These are phyloP conservation scores for Phialophora macrospora DNA, from an alignment of 2,329 filamentous ascomycete genomes.

Conservation along the genomic window DNA sequence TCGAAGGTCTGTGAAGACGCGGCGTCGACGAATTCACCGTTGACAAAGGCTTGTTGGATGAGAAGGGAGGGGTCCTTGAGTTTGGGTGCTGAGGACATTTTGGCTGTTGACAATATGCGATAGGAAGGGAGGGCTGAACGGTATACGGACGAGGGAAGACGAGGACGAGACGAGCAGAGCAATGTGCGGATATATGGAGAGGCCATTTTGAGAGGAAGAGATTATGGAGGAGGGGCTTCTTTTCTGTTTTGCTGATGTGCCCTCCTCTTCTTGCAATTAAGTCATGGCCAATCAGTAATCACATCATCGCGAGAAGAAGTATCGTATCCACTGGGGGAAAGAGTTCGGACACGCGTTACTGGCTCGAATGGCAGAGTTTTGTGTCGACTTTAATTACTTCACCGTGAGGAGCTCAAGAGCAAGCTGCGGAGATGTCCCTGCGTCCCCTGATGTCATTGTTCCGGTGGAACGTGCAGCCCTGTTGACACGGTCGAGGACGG, in stretches of 20 bases:
- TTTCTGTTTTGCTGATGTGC: neutral
- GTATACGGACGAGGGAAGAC: constrained; percentile 22
- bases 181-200: constrained; percentile 31
- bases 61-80: constrained; percentile 80
- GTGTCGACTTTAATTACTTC: constrained; percentile 6
- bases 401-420: neutral
- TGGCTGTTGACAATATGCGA: constrained; percentile 35
- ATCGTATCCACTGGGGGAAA: constrained; percentile 8
- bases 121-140: constrained; percentile 24
- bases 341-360: constrained; percentile 8
- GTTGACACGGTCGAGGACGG: neutral
- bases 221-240: neutral
- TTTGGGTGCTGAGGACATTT: constrained; percentile 45
- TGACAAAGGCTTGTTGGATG: constrained; percentile 83
- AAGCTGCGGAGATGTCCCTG: constrained; percentile 4
- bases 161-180: constrained; percentile 30
- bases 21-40: constrained; percentile 88
- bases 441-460: constrained; percentile 13
- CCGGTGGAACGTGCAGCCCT: neutral
- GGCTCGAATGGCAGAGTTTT: constrained; percentile 3
- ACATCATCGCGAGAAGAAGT: neutral
- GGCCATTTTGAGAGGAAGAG: constrained; percentile 22
- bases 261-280: neutral
- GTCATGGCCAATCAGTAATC: constrained; percentile 12
- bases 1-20: constrained; percentile 90